Percentiles rank a stretch among this genome's conserved stretches.
phyloP scores from a whole-genome alignment of 192 early-diverging fungal species.

The Rhizoclosmatium globosum region DNA sequence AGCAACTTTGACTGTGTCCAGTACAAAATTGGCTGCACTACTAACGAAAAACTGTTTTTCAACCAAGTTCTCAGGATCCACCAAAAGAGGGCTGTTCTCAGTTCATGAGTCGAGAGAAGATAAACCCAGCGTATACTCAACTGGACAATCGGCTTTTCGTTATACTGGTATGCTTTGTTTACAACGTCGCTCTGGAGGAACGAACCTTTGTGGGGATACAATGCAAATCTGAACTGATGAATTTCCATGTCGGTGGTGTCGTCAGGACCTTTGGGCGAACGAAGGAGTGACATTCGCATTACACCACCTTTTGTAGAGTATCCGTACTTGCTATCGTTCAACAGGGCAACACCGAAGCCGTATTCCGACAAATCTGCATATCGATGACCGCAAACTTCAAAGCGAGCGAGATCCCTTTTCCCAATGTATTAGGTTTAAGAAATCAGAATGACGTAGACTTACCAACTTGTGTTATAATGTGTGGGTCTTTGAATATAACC shows the following conservation, averaged over 20 bases:
- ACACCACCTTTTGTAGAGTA: constrained; percentile 82
- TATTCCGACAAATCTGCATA: constrained; percentile 95
- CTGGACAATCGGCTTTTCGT: constrained; percentile 75
- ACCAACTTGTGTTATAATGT: constrained; percentile 92
- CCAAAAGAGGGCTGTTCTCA: background rate
- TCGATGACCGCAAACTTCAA: constrained; percentile 97
- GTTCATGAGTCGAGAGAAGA: background rate
- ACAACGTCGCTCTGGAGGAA: constrained; percentile 89
- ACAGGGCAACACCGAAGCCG: constrained; percentile 91
- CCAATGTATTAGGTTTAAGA: no score
- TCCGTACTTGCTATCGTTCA: constrained; percentile 98
- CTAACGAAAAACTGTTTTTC: constrained; percentile 39
- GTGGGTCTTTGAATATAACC: constrained; percentile 92
- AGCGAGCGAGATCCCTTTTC: constrained; percentile 89
- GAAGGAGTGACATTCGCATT: constrained; percentile 84
- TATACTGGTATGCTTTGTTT: constrained; percentile 88
- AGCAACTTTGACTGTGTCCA: constrained; percentile 92
- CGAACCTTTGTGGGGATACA: constrained; percentile 86
- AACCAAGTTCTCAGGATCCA: constrained; percentile 54
- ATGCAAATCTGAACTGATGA: constrained; percentile 87
- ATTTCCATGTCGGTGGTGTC: constrained; percentile 44
- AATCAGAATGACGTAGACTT: no score
- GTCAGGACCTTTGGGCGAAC: constrained; percentile 76
- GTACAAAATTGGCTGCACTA: constrained; percentile 71
- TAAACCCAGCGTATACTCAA: constrained; percentile 13